Base-by-base conservation (phyloP, 352 stramenopile genomes). In the Phytophthora tubulina region DNA sequence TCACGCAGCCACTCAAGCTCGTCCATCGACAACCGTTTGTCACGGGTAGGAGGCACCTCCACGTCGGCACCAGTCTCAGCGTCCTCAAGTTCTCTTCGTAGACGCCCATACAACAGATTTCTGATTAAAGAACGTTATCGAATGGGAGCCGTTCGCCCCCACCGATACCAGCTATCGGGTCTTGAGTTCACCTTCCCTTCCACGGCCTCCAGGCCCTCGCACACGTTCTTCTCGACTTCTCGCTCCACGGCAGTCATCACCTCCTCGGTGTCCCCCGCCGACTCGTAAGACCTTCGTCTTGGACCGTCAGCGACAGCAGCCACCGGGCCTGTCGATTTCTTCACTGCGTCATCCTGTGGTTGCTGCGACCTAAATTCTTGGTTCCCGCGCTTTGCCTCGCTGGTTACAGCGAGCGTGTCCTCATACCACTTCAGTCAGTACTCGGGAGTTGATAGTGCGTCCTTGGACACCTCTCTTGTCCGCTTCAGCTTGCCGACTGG, bases 401-500 rank as follows among this genome's bases (percentile, higher is more conserved):
- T 4, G 9, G 41, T 35, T 5, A 21, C n/a, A 2, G 14, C 41
- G 30, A 63, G n/a, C 5, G 55, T 63, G 6, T 54, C 54, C 32
- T 42, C 14, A n/a, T 52, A 54, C 55, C 55, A 46, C 9, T 54
- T 10, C 42, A 39, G 11, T 32, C 55, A 54, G 15, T 63, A 63
- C 7, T 63, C 42, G 4, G 55, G 55, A 15, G 41, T 36, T 0
- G 41, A 31, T 2, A 53, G 15, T 2, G 8, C 42, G 6, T n/a
- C 38, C 4, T 3, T 15, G 3, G 55, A 45, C 6, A 44, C 31
- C 1, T 54, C 41, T 44, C 51, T 63, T 3, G 46, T 50, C 48
- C 36, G 11, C 4, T 41, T 21, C 27, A 66, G 30, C 3, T 4
- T 21, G 6, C 58, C 48, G 4, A 52, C 36, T 27, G 58, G 48